Evolutionary conservation across 1,284 basidiomycete species (phyloP).

Genomic region (Vanrija sp.): DNA sequence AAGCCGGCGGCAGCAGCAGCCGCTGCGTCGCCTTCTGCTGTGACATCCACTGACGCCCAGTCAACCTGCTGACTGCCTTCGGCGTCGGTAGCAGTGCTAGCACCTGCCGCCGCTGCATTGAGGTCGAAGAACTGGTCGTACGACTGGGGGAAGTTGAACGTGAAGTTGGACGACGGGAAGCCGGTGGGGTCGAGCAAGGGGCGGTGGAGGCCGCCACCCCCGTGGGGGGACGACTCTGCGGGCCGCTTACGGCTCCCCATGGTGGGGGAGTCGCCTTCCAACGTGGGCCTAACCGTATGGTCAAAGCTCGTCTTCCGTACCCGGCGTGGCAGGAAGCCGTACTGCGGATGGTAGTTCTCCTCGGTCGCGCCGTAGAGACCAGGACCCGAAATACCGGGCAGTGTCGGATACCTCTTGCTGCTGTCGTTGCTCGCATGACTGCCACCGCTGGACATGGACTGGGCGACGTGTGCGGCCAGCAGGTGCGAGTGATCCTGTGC

Average conservation of each 20-base stretch:
- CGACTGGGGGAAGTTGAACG: conserved; percentile 57
- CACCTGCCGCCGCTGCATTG: conserved; percentile 22
- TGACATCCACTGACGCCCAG: not conserved
- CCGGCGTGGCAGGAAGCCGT: conserved; percentile 65
- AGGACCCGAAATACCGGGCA: conserved; percentile 47
- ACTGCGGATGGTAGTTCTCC: conserved; percentile 49
- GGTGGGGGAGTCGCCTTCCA: conserved; percentile 16
- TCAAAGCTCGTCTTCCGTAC: conserved; percentile 90
- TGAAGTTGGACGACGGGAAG: conserved; percentile 71
- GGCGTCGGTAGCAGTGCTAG: not conserved
- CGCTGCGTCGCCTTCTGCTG: conserved; percentile 13
- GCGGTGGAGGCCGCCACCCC: conserved; percentile 20
- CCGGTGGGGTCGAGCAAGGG: conserved; percentile 31
- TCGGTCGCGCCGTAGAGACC: conserved; percentile 40
- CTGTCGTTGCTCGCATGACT: conserved; percentile 3
- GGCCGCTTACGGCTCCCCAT: conserved; percentile 36
- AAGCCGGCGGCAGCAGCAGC: conserved; percentile 16
- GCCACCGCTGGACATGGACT: not conserved
- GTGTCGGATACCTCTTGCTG: conserved; percentile 8
- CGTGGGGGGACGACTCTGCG: conserved; percentile 40
- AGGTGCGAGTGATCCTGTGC: conserved; percentile 8
- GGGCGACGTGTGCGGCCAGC: not conserved
- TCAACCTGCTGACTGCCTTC: not conserved
- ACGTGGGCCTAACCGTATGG: conserved; percentile 61
- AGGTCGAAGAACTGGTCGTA: conserved; percentile 66